Evolutionary conservation across 441 rosid genomes (phyloP), one percentile per base, ranked within the genome.

Genomic region (Populus tomentosa): DNA sequence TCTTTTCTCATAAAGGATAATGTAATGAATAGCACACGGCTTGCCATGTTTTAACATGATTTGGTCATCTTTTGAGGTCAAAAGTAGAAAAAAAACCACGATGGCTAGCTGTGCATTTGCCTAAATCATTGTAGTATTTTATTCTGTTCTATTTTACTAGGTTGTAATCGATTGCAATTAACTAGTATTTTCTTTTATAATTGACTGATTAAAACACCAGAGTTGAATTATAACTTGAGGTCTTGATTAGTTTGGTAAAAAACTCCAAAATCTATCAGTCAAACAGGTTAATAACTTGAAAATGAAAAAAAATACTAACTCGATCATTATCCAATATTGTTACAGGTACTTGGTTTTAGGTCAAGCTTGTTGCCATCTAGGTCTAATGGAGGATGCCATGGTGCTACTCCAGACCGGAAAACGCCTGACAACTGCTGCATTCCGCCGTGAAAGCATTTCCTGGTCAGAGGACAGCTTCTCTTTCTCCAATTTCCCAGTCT

Each of bases 351-450:
- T 86, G 86, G 89, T 94, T 66, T 75, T 95, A 0, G 99, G 99
- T 64, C 94, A 93, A 86, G 99, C 99, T 16, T 95, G 99, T 78
- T 89, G 93, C 81, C 94, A 94, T 75, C 81, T 95, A 16, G 98
- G 99, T 67, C 81, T 94, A 3, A 92, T 95, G 99, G 99, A 95
- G 80, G 99, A 95, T 74, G 98, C 98, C 0, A 88, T 95, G 93
- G 97, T 85, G 11, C 97, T 95, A n/a, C 92, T 95, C 40, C 98
- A 95, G 78, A 92, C 97, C 70, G 97, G 98, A 6, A 95, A 95
- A 84, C 95, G 99, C 71, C 85, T 95, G 50, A 90, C 94, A 36
- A 88, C 92, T 0, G 98, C 95, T 7, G 98, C 98, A 4, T 88
- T 88, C 75, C 99, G 99, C 72, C 96, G 97, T 0, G 86, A 94